These are phyloP conservation scores for Pythium brachiatum DNA, from an alignment of 352 stramenopile genomes.

Conservation along the genomic window DNA sequence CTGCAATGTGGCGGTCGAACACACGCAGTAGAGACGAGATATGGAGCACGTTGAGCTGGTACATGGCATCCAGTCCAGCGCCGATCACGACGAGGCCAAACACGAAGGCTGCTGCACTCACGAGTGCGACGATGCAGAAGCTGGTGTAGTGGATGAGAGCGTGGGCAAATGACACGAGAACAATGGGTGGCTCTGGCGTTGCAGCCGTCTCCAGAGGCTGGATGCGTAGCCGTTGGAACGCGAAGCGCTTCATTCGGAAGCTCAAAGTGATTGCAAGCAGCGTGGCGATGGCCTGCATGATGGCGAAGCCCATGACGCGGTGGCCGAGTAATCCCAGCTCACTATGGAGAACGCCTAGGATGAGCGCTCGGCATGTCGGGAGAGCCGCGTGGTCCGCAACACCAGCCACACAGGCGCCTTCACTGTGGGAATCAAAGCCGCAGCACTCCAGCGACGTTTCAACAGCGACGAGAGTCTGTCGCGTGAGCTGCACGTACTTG, in stretches of 20 bases:
- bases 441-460: slow-evolving; percentile 33
- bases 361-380: slow-evolving; percentile 15
- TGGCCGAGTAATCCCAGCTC: slow-evolving; percentile 5
- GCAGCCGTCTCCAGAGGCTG: slow-evolving; percentile 1
- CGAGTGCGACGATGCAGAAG: slow-evolving; percentile 16
- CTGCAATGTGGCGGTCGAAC: slow-evolving; percentile 49
- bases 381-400: background rate
- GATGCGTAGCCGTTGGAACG: background rate
- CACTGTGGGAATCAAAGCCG: slow-evolving; percentile 20
- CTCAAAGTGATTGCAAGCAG: background rate
- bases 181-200: background rate
- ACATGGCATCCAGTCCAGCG: slow-evolving; percentile 52
- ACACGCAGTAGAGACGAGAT: slow-evolving; percentile 52
- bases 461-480: slow-evolving; percentile 23
- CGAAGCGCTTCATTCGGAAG: slow-evolving; percentile 16
- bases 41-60: slow-evolving; percentile 68
- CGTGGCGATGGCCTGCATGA: slow-evolving; percentile 8
- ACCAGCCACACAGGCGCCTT: slow-evolving; percentile 18
- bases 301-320: slow-evolving; percentile 4
- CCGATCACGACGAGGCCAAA: slow-evolving; percentile 43
- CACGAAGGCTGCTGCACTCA: slow-evolving; percentile 26
- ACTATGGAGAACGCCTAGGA: slow-evolving; percentile 13
- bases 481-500: slow-evolving; percentile 22
- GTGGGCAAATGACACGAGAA: slow-evolving; percentile 12
- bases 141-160: slow-evolving; percentile 17